phyloP scores from a whole-genome alignment of 1,284 basidiomycete genomes.

The Pascua guehoae region DNA sequence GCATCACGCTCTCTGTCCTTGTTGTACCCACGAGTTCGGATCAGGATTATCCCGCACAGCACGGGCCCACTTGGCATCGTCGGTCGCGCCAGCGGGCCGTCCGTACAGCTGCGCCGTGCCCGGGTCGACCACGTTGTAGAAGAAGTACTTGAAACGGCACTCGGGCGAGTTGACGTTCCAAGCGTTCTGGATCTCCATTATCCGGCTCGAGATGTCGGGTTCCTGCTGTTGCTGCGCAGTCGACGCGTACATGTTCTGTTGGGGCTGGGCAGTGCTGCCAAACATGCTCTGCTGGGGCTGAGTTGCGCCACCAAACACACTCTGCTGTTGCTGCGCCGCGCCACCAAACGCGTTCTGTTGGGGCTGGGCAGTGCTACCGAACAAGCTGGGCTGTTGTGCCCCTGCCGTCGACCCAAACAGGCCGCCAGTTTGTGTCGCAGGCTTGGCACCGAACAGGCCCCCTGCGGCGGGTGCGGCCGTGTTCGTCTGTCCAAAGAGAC shows the following conservation, averaged over 20 bases:
- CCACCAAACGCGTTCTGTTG: conserved; percentile 19
- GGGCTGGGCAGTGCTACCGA: conserved; percentile 12
- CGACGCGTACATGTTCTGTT: conserved; percentile 10
- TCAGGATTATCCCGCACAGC: conserved; percentile 79
- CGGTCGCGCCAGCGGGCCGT: conserved; percentile 67
- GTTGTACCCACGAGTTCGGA: conserved; percentile 61
- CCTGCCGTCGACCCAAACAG: conserved; percentile 47
- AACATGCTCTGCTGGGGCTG: conserved; percentile 32
- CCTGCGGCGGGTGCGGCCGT: conserved; percentile 13
- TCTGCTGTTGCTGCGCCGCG: conserved; percentile 3
- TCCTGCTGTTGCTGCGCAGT: conserved; percentile 38
- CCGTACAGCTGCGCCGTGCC: conserved; percentile 65
- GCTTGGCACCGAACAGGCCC: conserved; percentile 18
- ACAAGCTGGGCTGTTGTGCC: conserved; percentile 9
- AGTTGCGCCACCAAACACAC: conserved; percentile 9
- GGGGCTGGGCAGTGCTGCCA: conserved; percentile 56
- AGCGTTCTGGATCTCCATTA: conserved; percentile 64
- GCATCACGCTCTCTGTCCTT: too few species aligned
- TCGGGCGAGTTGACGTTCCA: conserved; percentile 68
- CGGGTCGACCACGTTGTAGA: conserved; percentile 82
- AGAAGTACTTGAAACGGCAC: conserved; percentile 81
- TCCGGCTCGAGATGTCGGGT: conserved; percentile 57
- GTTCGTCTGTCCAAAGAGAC: conserved; percentile 54
- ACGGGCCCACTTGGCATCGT: conserved; percentile 74
- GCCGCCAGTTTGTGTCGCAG: conserved; percentile 21